Conservation (phyloP, 768 basidiomycete genomes). For the Suillus spraguei region DNA sequence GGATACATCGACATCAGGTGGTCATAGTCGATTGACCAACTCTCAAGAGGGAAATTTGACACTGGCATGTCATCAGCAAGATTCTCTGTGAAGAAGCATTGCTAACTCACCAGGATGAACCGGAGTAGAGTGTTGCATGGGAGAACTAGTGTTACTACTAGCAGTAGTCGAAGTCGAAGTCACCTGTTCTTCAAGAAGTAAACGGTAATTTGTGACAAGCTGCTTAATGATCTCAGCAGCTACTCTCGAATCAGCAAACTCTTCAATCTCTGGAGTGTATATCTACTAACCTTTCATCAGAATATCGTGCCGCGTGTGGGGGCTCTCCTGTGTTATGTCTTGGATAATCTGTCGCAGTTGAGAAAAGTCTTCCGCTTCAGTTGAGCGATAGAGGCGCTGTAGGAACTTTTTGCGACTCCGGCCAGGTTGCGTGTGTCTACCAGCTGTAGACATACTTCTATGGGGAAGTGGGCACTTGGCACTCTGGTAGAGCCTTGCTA, state of each 20-base stretch:
- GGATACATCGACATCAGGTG: no score
- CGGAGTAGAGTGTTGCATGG: background rate
- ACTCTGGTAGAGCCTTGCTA: background rate
- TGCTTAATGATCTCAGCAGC: constrained; percentile 1
- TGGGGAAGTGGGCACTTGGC: background rate
- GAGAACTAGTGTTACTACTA: background rate
- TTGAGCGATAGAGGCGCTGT: background rate
- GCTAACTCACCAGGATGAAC: background rate
- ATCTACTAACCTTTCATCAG: background rate
- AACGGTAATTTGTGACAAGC: background rate
- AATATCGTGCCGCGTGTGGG: background rate
- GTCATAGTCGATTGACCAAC: background rate
- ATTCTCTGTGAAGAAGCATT: background rate
- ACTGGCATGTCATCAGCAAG: background rate
- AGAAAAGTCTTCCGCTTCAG: constrained; percentile 1
- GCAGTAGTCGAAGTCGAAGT: background rate
- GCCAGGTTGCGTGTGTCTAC: no score
- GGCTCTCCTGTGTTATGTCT: background rate
- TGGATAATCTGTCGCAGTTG: background rate
- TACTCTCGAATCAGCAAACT: background rate
- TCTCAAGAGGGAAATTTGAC: background rate
- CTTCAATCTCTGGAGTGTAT: background rate
- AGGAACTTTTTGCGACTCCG: background rate
- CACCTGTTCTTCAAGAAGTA: background rate
- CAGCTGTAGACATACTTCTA: background rate